Evolutionary conservation across 805 yeast species (phyloP).

Genomic region (Yamadazyma sp.): DNA sequence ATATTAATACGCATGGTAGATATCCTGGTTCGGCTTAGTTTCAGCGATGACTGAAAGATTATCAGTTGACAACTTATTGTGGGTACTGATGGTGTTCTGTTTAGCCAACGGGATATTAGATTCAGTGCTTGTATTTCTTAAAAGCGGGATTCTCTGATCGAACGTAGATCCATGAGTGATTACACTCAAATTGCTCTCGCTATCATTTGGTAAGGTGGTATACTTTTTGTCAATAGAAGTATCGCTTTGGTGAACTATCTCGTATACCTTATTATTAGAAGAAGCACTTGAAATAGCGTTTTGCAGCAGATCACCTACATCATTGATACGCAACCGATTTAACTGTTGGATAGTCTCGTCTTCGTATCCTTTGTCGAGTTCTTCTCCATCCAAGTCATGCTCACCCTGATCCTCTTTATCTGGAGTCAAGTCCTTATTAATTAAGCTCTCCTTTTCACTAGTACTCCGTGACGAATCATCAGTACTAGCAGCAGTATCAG

Average conservation of each 20-base stretch:
- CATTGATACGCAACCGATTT: no score
- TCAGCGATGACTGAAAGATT: conserved; percentile 24
- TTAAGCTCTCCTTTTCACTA: neutral
- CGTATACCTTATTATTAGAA: neutral
- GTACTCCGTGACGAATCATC: conserved; percentile 10
- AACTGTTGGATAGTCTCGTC: no score
- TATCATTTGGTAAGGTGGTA: conserved; percentile 13
- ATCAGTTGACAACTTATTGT: conserved; percentile 20
- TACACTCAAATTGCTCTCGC: conserved; percentile 19
- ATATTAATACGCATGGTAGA: conserved; percentile 23
- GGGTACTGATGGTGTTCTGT: conserved; percentile 8
- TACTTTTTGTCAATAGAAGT: conserved; percentile 1
- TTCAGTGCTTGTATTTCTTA: conserved; percentile 16
- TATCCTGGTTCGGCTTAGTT: conserved; percentile 17
- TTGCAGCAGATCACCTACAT: neutral
- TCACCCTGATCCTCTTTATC: neutral
- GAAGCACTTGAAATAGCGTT: neutral
- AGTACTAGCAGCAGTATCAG: conserved; percentile 13
- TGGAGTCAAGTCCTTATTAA: neutral
- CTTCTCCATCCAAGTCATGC: neutral
- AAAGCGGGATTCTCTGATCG: conserved; percentile 20
- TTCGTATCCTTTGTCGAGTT: no score
- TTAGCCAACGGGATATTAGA: conserved; percentile 15
- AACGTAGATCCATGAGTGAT: conserved; percentile 15
- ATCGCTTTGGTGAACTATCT: conserved; percentile 2